Percentiles rank a stretch among this genome's conserved stretches.
Conservation (phyloP, 768 basidiomycete species). For the Amylocystis lapponica region DNA sequence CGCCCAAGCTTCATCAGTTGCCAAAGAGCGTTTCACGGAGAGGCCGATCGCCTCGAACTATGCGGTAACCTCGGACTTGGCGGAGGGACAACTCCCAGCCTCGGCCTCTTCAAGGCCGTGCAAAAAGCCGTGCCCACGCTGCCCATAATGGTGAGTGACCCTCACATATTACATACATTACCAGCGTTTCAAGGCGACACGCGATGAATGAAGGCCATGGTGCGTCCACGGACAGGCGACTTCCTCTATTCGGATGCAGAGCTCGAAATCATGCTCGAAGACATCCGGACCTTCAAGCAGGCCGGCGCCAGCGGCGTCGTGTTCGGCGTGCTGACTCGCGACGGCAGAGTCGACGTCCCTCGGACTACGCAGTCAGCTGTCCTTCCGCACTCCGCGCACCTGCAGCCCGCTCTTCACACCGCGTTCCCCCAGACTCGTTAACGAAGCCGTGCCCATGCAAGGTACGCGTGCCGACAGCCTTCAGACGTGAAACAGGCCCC, state of each 20-base stretch:
- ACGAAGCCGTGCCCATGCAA: conserved; percentile 56
- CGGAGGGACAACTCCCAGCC: conserved; percentile 77
- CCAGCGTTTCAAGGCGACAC: neutral
- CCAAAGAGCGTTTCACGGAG: conserved; percentile 60
- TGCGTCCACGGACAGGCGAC: conserved; percentile 75
- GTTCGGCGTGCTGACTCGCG: conserved; percentile 51
- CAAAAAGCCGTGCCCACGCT: conserved; percentile 40
- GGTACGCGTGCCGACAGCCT: too few relatives aligned
- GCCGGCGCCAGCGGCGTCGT: conserved; percentile 60
- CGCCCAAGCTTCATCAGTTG: neutral
- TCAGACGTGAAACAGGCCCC: too few relatives aligned
- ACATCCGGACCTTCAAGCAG: conserved; percentile 56
- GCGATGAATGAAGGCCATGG: conserved; percentile 55
- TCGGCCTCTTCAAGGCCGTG: conserved; percentile 65
- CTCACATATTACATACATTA: neutral
- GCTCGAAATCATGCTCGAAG: conserved; percentile 67
- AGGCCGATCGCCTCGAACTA: conserved; percentile 73
- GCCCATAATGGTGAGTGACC: conserved; percentile 58
- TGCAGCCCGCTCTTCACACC: neutral
- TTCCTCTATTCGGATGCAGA: conserved; percentile 69
- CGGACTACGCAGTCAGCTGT: conserved; percentile 48
- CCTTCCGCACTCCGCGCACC: neutral
- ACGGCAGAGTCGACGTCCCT: conserved; percentile 55
- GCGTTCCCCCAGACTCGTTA: conserved; percentile 39
- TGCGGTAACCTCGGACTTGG: conserved; percentile 66